Conservation (phyloP, 495 filamentous ascomycete species). For the Cercophora newfieldiana region DNA sequence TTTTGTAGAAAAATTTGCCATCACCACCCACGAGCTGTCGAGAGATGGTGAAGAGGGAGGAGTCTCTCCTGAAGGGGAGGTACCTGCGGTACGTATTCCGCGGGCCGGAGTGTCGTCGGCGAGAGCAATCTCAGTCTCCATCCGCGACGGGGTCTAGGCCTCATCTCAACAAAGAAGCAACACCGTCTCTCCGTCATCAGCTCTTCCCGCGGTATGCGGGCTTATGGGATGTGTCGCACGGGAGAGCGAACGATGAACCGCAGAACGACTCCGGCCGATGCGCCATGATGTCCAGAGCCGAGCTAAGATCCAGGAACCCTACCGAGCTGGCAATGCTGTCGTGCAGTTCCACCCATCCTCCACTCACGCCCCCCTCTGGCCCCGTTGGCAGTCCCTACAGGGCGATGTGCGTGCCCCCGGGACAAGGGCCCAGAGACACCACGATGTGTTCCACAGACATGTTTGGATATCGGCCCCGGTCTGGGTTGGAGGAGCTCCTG, state of each 20-base stretch:
- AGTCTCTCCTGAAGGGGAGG: slow-evolving; percentile 14
- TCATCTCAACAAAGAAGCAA: background rate
- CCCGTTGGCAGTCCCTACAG: slow-evolving; percentile 9
- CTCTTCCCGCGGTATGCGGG: slow-evolving; percentile 22
- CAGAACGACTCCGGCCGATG: slow-evolving; percentile 11
- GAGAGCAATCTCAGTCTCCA: background rate
- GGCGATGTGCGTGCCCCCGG: background rate
- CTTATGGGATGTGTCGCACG: slow-evolving; percentile 23
- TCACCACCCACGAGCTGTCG: slow-evolving; percentile 20
- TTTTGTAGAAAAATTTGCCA: slow-evolving; percentile 37
- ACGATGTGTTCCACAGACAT: slow-evolving; percentile 16
- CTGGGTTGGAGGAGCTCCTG: slow-evolving; percentile 19
- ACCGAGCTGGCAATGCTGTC: slow-evolving; percentile 17
- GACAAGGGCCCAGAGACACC: slow-evolving; percentile 6
- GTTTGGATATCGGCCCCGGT: slow-evolving; percentile 21
- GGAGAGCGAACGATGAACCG: slow-evolving; percentile 19
- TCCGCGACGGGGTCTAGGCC: background rate
- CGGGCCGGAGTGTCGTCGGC: background rate
- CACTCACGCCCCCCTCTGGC: background rate
- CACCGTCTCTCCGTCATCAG: slow-evolving; percentile 10
- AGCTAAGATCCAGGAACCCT: slow-evolving; percentile 20
- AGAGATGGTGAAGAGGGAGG: slow-evolving; percentile 1
- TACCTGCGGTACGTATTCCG: slow-evolving; percentile 19
- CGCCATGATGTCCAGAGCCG: slow-evolving; percentile 18
- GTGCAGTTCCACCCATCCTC: slow-evolving; percentile 6